A percentile compares a stretch with the other conserved stretches of the same genome.
Evolutionary conservation across 2,329 filamentous ascomycete genomes (phyloP).

Genomic region (Colletotrichum sp.): DNA sequence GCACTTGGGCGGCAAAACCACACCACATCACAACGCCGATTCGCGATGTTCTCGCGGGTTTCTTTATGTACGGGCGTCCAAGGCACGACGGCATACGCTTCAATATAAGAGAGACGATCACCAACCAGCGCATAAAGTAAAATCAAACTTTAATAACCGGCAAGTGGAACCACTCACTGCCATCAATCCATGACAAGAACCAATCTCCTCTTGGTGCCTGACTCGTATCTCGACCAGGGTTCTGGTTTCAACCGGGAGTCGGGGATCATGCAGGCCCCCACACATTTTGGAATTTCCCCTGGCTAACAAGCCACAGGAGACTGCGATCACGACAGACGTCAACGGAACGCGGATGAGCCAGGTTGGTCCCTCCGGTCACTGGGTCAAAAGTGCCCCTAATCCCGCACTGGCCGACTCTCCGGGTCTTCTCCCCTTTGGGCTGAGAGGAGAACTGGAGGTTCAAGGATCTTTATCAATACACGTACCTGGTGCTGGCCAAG

Average conservation of each 20-base stretch:
- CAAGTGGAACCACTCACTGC: conserved; percentile 11
- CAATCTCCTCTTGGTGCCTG: conserved; percentile 12
- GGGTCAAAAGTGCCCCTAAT: conserved; percentile 15
- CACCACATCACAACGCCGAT: background rate
- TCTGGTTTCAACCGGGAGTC: conserved; percentile 15
- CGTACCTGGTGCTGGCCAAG: background rate
- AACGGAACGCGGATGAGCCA: background rate
- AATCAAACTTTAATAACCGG: conserved; percentile 18
- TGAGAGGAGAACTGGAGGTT: background rate
- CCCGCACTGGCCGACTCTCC: conserved; percentile 5
- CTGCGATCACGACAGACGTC: conserved; percentile 17
- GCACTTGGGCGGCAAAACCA: background rate
- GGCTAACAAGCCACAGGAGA: background rate
- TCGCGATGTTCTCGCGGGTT: background rate
- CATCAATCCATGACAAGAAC: background rate
- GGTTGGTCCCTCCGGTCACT: conserved; percentile 11
- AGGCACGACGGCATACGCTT: background rate
- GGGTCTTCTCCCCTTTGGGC: background rate
- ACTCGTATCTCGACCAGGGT: conserved; percentile 13
- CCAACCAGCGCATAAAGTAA: conserved; percentile 18
- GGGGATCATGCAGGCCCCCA: conserved; percentile 4
- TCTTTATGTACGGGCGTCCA: background rate
- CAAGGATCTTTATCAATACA: conserved; percentile 8
- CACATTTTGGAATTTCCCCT: conserved; percentile 1
- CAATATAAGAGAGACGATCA: conserved; percentile 9